Base-by-base conservation (phyloP, 2,329 filamentous ascomycete species). In the Massarina eburnea region DNA sequence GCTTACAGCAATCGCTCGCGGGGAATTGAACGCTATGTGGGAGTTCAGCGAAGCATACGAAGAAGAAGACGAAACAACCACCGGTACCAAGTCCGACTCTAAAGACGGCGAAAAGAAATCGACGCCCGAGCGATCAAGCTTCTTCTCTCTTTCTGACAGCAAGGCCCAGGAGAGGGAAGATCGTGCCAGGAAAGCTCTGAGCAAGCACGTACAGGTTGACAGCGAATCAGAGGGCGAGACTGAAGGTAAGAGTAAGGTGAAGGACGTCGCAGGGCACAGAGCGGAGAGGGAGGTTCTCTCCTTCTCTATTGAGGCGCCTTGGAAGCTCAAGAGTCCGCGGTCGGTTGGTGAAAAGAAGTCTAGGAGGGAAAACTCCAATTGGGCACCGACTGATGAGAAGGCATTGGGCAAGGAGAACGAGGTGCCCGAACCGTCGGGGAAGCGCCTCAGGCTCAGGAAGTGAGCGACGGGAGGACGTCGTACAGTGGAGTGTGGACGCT, bases 1-100 rank as follows among this genome's bases (percentile, higher is more conserved):
- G 86, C 69, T 83, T 3, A 94, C 88, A 2, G 92, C 86, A 0
- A 57, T 84, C 4, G 65, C 79, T 15, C 81, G 84, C 9, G 87
- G 90, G 2, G 91, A 97, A 62, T 53, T 92, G 2, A 76, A 75
- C 40, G 71, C 84, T 33, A 86, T 97, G 81, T 95, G 88, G 86
- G 75, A 76, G 2, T 97, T 91, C 63, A 91, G 84, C 0, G 92
- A 97, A 66, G 74, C 72, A 1, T 70, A 75, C 34, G 77, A 77
- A 22, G 64, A 67, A 12, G 62, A 65, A 18, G 58, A 64, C 3
- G 41, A 57, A 29, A 36, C 41, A 20, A 39, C 46, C 15, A 52
- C 51, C 43, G 40, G 45, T 19, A 43, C 38, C 10, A 51, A 45
- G 12, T n/a, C 18, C 10, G 12, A 38, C 14, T 22, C 18, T 12